phyloP scores from a whole-genome alignment of 139 green algal genomes.

The Chlorella sorokiniana region DNA sequence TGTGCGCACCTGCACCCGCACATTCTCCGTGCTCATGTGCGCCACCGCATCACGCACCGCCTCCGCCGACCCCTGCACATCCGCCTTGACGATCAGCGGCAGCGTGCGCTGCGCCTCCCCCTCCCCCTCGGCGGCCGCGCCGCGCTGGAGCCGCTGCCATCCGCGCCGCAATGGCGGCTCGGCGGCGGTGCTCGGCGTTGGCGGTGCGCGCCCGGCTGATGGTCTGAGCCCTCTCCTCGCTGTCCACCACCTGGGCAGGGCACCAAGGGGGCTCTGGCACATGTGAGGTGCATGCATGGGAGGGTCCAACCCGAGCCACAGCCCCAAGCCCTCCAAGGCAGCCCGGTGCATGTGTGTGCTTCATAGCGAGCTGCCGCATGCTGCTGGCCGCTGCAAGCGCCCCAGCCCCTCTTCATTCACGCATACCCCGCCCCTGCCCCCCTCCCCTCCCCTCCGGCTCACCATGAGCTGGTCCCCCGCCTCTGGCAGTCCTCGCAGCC shows the following conservation, averaged over 20 bases:
- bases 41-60: conserved; percentile 58
- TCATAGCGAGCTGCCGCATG: no score
- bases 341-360: no score
- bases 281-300: background rate
- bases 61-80: conserved; percentile 79
- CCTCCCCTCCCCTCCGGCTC: background rate
- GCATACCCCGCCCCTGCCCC: background rate
- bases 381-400: background rate
- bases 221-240: conserved; percentile 59
- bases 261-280: no score
- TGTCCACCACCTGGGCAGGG: conserved; percentile 44
- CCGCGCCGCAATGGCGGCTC: conserved; percentile 13
- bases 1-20: conserved; percentile 34
- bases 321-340: no score
- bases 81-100: conserved; percentile 82
- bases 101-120: conserved; percentile 24
- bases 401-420: background rate
- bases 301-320: no score
- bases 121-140: no score
- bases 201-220: conserved; percentile 39
- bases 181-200: conserved; percentile 28
- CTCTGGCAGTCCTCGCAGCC: conserved; percentile 76
- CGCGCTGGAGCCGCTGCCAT: background rate
- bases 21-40: conserved; percentile 41
- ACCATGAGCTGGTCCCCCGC: conserved; percentile 85